These are phyloP conservation scores for Leccinum boreale DNA, from an alignment of 768 basidiomycete species.

Conservation along the genomic window DNA sequence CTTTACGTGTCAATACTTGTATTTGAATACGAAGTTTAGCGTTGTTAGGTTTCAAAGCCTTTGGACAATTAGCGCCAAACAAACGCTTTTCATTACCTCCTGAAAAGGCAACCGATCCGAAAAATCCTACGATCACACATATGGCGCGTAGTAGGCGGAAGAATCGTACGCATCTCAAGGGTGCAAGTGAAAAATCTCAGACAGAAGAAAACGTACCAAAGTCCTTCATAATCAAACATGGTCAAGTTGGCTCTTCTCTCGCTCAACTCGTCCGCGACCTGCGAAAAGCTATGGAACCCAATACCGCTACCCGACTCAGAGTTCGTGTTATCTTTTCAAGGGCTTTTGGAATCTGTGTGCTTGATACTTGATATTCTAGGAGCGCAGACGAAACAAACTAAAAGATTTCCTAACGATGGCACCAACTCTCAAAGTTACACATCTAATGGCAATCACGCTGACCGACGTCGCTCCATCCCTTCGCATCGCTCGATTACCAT, in stretches of 20 bases:
- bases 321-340: constrained; percentile 40
- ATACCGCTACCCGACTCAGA: constrained; percentile 89
- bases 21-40: neutral
- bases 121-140: constrained; percentile 9
- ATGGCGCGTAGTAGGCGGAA: constrained; percentile 77
- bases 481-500: constrained; percentile 80
- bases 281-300: constrained; percentile 96
- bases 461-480: constrained; percentile 83
- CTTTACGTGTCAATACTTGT: constrained; percentile 11
- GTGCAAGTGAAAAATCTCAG: constrained; percentile 35
- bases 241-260: constrained; percentile 84
- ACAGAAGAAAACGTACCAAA: constrained; percentile 56
- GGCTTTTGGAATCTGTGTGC: neutral
- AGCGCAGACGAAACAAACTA: constrained; percentile 83
- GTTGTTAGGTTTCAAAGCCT: neutral
- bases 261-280: constrained; percentile 89
- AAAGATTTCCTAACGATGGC: constrained; percentile 95
- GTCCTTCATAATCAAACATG: constrained; percentile 97
- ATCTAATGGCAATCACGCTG: constrained; percentile 88
- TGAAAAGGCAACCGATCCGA: constrained; percentile 19
- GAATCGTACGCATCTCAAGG: constrained; percentile 79
- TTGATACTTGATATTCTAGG: constrained; percentile 47
- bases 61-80: constrained; percentile 25
- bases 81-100: constrained; percentile 10
- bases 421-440: constrained; percentile 86